Base-by-base conservation (phyloP, 805 yeast genomes). In the Cyberlindnera veronae region DNA sequence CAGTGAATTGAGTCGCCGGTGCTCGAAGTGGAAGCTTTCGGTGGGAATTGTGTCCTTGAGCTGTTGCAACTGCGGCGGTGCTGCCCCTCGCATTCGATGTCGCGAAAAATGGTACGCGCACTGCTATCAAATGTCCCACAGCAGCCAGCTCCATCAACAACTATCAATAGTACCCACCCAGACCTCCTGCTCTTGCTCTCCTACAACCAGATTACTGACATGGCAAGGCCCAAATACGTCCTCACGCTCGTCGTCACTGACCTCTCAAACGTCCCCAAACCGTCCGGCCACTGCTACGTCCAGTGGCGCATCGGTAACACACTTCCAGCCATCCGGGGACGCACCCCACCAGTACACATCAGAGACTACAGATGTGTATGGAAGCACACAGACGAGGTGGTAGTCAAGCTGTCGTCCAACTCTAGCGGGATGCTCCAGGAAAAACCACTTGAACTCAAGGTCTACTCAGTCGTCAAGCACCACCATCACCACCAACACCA, bases 191-290 rank as follows among this genome's bases (percentile, higher is more conserved):
- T 5, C 5, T 9, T 5, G 19, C 19, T 7, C 9, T 26, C 19
- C 8, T 6, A 15, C 19, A 14, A 9, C 5, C 19, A n/a, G n/a
- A n/a, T n/a, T n/a, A n/a, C n/a, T n/a, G 22, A 16, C 10, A 42
- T 42, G 46, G 43, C 41, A 5, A 40, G 72, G 43, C 84, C 87
- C 7, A 78, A 77, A 61, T 90, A 86, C 60, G 65, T 75, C 36
- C 68, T 87, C 29, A 60, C 68, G 16, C 62, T 87, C 21, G 61
- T 71, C 14, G 71, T 89, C 34, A 73, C 76, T 40, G 95, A 86
- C 48, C 66, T 91, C 34, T 72, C 81, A n/a, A 90, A 90, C 54
- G 75, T 91, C 21, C 98, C 98, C 2, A 89, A 85, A 49, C 69
- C 82, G 1, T 67, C 79, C 3, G 95, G 95, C 0, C 57, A 67